phyloP scores from a whole-genome alignment of 352 stramenopile species.

The Pythium biforme region DNA sequence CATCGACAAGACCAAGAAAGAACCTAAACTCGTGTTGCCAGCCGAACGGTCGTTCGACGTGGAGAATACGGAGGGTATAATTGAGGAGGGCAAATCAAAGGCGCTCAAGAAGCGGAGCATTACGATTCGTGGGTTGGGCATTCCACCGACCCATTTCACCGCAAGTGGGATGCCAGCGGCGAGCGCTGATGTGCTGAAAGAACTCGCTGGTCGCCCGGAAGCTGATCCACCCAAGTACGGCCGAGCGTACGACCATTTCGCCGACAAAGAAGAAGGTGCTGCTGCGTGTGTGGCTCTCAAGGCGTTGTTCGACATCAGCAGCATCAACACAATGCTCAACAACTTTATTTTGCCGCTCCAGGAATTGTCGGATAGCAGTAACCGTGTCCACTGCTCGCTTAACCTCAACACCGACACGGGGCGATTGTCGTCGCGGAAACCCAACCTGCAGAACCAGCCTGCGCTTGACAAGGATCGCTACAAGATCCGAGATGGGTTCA shows the following conservation, averaged over 20 bases:
- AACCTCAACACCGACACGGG: slow-evolving; percentile 99
- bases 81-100: slow-evolving; percentile 68
- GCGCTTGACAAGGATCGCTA: slow-evolving; percentile 86
- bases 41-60: slow-evolving; percentile 76
- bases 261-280: slow-evolving; percentile 88
- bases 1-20: slow-evolving; percentile 65
- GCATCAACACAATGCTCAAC: slow-evolving; percentile 99
- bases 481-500: slow-evolving; percentile 93
- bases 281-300: slow-evolving; percentile 95
- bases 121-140: slow-evolving; percentile 87
- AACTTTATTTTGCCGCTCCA: slow-evolving; percentile 95
- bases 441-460: slow-evolving; percentile 99
- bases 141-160: slow-evolving; percentile 93
- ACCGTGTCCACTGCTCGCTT: slow-evolving; percentile 96
- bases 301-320: slow-evolving; percentile 94
- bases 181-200: slow-evolving; percentile 92
- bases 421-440: slow-evolving; percentile 94
- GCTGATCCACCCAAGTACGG: slow-evolving; percentile 68
- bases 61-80: slow-evolving; percentile 71
- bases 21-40: slow-evolving; percentile 59
- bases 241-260: slow-evolving; percentile 92
- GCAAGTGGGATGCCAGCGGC: slow-evolving; percentile 90
- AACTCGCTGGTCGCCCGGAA: slow-evolving; percentile 91
- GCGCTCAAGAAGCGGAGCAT: slow-evolving; percentile 83
- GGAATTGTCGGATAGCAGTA: slow-evolving; percentile 91